Conservation (phyloP, 768 basidiomycete genomes). For the Leccinum uliginosum region DNA sequence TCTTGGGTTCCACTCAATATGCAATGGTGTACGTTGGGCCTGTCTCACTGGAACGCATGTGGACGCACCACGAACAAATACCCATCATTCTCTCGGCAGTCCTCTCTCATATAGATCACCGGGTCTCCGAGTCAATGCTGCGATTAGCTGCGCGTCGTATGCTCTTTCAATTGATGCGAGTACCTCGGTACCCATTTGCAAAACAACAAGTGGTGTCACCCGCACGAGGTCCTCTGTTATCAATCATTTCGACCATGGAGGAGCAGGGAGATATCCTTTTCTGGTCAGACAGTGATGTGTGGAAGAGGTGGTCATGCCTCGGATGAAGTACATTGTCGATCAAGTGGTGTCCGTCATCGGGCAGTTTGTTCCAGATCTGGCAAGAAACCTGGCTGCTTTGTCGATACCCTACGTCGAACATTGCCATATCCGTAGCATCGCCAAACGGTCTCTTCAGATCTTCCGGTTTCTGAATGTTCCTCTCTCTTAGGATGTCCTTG, state of each 20-base stretch:
- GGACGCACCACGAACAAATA: constrained; percentile 68
- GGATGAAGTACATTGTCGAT: constrained; percentile 65
- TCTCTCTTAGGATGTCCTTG: constrained; percentile 67
- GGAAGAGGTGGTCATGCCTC: constrained; percentile 50
- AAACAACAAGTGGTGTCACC: constrained; percentile 52
- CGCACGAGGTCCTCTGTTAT: constrained; percentile 45
- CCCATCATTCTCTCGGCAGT: constrained; percentile 74
- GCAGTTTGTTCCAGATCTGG: constrained; percentile 66
- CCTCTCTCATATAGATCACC: constrained; percentile 84
- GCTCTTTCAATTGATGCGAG: constrained; percentile 79
- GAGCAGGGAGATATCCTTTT: constrained; percentile 51
- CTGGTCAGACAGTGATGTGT: constrained; percentile 74
- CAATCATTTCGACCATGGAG: constrained; percentile 52
- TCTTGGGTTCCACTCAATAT: constrained; percentile 81
- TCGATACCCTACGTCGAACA: constrained; percentile 82
- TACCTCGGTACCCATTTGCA: constrained; percentile 72
- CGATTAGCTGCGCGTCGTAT: constrained; percentile 70
- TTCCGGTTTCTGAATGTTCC: constrained; percentile 76
- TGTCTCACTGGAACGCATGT: constrained; percentile 67
- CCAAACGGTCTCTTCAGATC: constrained; percentile 87
- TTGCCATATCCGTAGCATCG: constrained; percentile 82
- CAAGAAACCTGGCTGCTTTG: constrained; percentile 73
- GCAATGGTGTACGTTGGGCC: constrained; percentile 83
- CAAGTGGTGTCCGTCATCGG: constrained; percentile 64
- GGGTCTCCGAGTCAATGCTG: constrained; percentile 59